Percentiles rank a stretch among this genome's conserved stretches.
Evolutionary conservation across 164 flowering plant genomes (phyloP).

Genomic region (Macadamia integrifolia): DNA sequence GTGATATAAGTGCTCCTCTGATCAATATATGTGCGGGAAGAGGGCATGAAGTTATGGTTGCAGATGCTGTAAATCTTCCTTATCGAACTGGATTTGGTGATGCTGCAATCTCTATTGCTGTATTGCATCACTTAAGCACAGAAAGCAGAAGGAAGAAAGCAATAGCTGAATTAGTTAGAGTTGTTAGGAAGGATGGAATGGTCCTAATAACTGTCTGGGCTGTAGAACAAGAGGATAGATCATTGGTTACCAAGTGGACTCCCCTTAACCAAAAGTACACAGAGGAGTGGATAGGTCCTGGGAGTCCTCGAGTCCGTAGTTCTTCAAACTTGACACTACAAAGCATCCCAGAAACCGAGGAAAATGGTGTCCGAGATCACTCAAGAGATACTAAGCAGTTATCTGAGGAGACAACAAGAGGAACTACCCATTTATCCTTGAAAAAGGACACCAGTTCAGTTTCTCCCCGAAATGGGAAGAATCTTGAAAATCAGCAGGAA

Average conservation of each 20-base stretch:
- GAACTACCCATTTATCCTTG: constrained; percentile 9
- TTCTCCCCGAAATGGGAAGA: constrained; percentile 17
- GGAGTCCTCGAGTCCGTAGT: constrained; percentile 56
- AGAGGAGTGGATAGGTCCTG: constrained; percentile 91
- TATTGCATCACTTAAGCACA: constrained; percentile 88
- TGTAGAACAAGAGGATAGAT: constrained; percentile 79
- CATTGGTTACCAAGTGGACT: constrained; percentile 80
- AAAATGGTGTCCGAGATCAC: constrained; percentile 21
- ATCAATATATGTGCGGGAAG: constrained; percentile 68
- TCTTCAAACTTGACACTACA: constrained; percentile 37
- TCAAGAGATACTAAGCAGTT: constrained; percentile 14
- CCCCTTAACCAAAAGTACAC: constrained; percentile 62
- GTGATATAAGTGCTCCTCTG: constrained; percentile 85
- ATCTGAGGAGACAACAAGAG: constrained; percentile 2
- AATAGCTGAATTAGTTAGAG: constrained; percentile 70
- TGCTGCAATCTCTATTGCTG: constrained; percentile 97
- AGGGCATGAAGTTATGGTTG: constrained; percentile 87
- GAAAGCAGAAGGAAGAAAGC: constrained; percentile 81
- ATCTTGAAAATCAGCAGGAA: constrained; percentile 53
- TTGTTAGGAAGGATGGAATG: constrained; percentile 76
- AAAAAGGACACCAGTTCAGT: constrained; percentile 11
- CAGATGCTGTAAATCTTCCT: constrained; percentile 92
- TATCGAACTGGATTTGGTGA: constrained; percentile 78
- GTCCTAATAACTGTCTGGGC: constrained; percentile 97
- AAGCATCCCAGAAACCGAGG: constrained; percentile 81